phyloP scores from a whole-genome alignment of 768 basidiomycete genomes.

The Podaxis sp. region DNA sequence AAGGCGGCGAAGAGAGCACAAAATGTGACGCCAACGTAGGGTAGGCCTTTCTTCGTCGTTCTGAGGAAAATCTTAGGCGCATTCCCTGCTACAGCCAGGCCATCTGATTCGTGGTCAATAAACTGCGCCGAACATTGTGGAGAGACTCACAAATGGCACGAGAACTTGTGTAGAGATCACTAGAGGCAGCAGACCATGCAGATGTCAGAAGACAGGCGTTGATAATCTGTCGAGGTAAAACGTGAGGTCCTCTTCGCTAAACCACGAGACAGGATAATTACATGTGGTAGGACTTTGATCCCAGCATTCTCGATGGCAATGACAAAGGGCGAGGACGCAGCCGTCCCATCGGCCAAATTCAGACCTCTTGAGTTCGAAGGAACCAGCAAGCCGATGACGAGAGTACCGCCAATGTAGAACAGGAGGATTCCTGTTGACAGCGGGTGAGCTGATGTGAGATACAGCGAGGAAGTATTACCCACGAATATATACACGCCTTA shows the following conservation, averaged over 20 bases:
- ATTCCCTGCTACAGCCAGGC: constrained; percentile 75
- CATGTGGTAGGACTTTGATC: constrained; percentile 82
- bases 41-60: constrained; percentile 73
- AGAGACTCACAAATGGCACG: constrained; percentile 71
- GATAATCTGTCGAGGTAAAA: constrained; percentile 52
- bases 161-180: constrained; percentile 88
- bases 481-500: constrained; percentile 74
- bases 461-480: constrained; percentile 15
- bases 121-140: not conserved
- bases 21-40: constrained; percentile 69
- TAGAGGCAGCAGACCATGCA: constrained; percentile 90
- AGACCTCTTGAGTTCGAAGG: constrained; percentile 66
- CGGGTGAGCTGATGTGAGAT: not conserved
- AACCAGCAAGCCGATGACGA: constrained; percentile 81
- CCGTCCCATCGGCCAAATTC: constrained; percentile 51
- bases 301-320: constrained; percentile 86
- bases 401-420: constrained; percentile 70
- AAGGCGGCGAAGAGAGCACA: constrained; percentile 65
- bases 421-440: constrained; percentile 70
- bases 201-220: constrained; percentile 84
- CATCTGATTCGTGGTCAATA: constrained; percentile 48
- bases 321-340: constrained; percentile 85
- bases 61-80: constrained; percentile 78
- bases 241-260: not conserved
- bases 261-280: constrained; percentile 32